Evolutionary conservation across 192 early-diverging fungal genomes (phyloP), one percentile per base, ranked within the genome.

Genomic region (Kappamyces sp.): DNA sequence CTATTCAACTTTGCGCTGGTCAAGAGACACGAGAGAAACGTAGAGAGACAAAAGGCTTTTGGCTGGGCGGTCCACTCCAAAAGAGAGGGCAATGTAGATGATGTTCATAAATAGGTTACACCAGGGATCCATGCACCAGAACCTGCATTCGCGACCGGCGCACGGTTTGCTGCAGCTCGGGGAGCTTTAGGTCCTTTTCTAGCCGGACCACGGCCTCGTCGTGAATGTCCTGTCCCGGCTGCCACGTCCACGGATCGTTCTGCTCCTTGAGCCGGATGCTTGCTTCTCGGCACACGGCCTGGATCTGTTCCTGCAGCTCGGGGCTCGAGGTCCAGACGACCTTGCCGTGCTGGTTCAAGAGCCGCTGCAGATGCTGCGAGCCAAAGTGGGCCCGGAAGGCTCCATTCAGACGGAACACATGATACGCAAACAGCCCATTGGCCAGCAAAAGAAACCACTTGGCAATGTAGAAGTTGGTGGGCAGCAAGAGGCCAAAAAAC

Each of bases 351-450:
- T 49, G 7, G 37, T 79, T 64, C 2, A 76, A 8, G 14, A 77
- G 53, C 30, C 46, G 47, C 37, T 69, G 68, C 15, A 79, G 37
- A n/a, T 41, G 45, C 8, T 47, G 52, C 6, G 47, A 36, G 45
- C 71, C 68, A 9, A 62, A 50, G 40, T 57, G 40, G 30, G 71
- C 59, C 11, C 77, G 61, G 61, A 61, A 74, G 8, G 49, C 15
- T 4, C 66, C 59, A 39, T 63, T 73, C 12, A 76, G n/a, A 11
- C 77, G 67, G 47, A 77, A 79, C 2, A 66, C 54, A 51, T 77
- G 62, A 65, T 79, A 79, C 5, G 57, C 63, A 57, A 79, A 77
- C 7, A 71, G 51, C 8, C 67, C 14, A 53, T 79, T 79, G 22
- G 70, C 68, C n/a, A 62, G 35, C 5, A 59, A 50, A 12, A 71